Conservation (phyloP, 768 basidiomycete genomes). For the Tricholoma bakamatsutake region DNA sequence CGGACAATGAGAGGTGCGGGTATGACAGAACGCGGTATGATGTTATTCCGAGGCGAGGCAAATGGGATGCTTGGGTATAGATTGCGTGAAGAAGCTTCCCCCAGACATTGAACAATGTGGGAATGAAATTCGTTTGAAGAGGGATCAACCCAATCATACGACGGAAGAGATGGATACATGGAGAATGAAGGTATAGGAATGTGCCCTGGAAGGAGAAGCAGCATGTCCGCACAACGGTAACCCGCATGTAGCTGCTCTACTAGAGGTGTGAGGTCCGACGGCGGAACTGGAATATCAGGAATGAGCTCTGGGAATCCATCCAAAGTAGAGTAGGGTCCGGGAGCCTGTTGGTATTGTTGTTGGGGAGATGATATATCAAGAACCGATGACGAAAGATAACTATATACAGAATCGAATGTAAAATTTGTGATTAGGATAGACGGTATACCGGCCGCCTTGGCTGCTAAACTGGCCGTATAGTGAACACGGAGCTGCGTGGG, state of each 20-base stretch:
- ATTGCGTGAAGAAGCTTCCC: slow-evolving; percentile 19
- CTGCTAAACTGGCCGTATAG: slow-evolving; percentile 48
- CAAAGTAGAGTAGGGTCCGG: slow-evolving; percentile 4
- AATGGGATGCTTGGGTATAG: slow-evolving; percentile 42
- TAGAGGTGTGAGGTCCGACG: slow-evolving; percentile 45
- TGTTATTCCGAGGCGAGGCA: slow-evolving; percentile 8
- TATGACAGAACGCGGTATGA: slow-evolving; percentile 32
- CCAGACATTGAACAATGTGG: slow-evolving; percentile 39
- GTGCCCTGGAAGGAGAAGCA: slow-evolving; percentile 63
- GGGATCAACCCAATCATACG: slow-evolving; percentile 57
- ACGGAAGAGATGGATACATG: slow-evolving; percentile 46
- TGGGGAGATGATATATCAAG: slow-evolving; percentile 31
- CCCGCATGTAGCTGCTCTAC: slow-evolving; percentile 60
- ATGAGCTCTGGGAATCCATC: slow-evolving; percentile 24
- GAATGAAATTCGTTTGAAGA: slow-evolving; percentile 38
- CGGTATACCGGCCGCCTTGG: slow-evolving; percentile 57
- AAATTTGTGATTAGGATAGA: slow-evolving; percentile 77
- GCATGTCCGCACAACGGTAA: slow-evolving; percentile 65
- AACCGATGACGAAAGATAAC: slow-evolving; percentile 58
- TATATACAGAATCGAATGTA: slow-evolving; percentile 80
- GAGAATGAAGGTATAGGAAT: slow-evolving; percentile 77
- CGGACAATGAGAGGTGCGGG: slow-evolving; percentile 69
- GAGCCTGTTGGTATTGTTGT: slow-evolving; percentile 9
- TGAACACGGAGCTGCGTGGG: neutral
- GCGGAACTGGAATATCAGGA: slow-evolving; percentile 51